Conservation (phyloP, 805 yeast genomes). For the Starmerella gropengiesseri region DNA sequence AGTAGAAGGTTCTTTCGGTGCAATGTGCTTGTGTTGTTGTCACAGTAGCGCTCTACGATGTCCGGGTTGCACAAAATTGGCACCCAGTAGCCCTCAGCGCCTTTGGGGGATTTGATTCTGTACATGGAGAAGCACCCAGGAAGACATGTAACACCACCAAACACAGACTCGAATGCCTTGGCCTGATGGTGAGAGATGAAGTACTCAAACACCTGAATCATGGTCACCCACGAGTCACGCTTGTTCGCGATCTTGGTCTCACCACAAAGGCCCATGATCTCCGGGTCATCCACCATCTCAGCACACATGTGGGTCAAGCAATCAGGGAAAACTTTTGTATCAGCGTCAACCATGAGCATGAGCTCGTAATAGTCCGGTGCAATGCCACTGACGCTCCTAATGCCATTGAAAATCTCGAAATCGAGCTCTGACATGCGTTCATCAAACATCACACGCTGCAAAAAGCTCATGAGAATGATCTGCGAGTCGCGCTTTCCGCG, state of each 20-base stretch:
- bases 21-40: constrained; percentile 70
- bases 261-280: constrained; percentile 87
- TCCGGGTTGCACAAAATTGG: constrained; percentile 89
- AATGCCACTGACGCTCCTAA: constrained; percentile 76
- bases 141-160: constrained; percentile 88
- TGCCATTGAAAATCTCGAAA: constrained; percentile 58
- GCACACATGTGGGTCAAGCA: constrained; percentile 83
- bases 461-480: constrained; percentile 77
- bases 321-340: constrained; percentile 79
- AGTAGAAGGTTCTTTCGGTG: constrained; percentile 77
- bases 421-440: constrained; percentile 92
- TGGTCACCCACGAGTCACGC: constrained; percentile 74
- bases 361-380: constrained; percentile 75
- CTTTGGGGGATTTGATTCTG: constrained; percentile 82
- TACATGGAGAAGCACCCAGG: constrained; percentile 95
- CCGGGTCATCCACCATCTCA: constrained; percentile 76
- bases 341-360: constrained; percentile 89
- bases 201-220: constrained; percentile 87
- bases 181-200: constrained; percentile 90
- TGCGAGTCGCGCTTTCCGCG: constrained; percentile 96
- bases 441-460: constrained; percentile 77
- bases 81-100: constrained; percentile 72
- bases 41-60: constrained; percentile 82
- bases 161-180: constrained; percentile 88
- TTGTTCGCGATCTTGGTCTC: constrained; percentile 87